Percentiles rank a stretch among this genome's conserved stretches.
phyloP scores from a whole-genome alignment of 2,329 filamentous ascomycete genomes.

The Ophiostoma sp. region DNA sequence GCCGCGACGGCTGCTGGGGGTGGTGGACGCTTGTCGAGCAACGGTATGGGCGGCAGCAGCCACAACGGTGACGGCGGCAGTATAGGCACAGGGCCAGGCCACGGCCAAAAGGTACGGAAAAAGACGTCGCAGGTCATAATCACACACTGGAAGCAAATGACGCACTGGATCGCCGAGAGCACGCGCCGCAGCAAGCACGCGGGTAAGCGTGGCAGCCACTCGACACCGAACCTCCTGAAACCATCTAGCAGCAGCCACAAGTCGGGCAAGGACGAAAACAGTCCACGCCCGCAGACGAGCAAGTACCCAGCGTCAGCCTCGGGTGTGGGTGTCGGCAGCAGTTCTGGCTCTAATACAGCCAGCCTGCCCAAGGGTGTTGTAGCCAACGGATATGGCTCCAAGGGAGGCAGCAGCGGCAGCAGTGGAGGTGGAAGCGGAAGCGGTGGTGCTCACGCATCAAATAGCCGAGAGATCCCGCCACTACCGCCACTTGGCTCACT shows the following conservation, averaged over 20 bases:
- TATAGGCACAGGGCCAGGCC: slow-evolving; percentile 29
- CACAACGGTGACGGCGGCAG: slow-evolving; percentile 21
- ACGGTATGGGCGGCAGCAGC: neutral
- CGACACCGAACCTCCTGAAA: slow-evolving; percentile 55
- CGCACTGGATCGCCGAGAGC: slow-evolving; percentile 57
- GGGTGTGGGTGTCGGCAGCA: slow-evolving; percentile 21
- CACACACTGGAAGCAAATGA: slow-evolving; percentile 59
- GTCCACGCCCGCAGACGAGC: slow-evolving; percentile 55
- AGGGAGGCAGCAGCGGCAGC: slow-evolving; percentile 23
- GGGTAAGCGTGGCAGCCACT: slow-evolving; percentile 49
- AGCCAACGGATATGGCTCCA: slow-evolving; percentile 45
- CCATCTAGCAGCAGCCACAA: slow-evolving; percentile 37
- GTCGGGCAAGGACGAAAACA: slow-evolving; percentile 43
- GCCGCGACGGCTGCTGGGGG: slow-evolving; percentile 31
- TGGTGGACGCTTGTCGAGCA: neutral
- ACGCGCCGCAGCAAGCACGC: slow-evolving; percentile 47
- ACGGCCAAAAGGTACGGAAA: slow-evolving; percentile 46
- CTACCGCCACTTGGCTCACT: neutral
- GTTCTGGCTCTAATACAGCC: slow-evolving; percentile 36
- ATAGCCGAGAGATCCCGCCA: neutral
- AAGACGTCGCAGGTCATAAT: slow-evolving; percentile 55
- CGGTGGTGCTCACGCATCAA: neutral
- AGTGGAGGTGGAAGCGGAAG: slow-evolving; percentile 16
- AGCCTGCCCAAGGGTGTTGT: slow-evolving; percentile 47
- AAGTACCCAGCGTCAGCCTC: slow-evolving; percentile 45